These are phyloP conservation scores for Fraxinus sp. DNA, from an alignment of 305 asterid genomes.

Conservation along the genomic window DNA sequence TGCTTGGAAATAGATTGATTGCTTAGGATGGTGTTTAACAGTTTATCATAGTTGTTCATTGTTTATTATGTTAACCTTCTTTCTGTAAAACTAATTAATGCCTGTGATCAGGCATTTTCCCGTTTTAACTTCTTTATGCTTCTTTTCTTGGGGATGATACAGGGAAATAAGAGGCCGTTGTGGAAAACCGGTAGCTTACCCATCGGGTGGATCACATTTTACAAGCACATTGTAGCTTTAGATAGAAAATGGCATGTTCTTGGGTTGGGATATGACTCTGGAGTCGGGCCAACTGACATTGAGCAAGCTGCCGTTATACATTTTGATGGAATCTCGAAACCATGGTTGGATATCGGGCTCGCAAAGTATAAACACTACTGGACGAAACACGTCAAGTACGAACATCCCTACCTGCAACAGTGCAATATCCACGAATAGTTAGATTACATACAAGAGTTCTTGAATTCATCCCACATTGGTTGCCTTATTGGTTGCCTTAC, in stretches of 20 bases:
- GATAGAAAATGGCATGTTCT: slow-evolving; percentile 72
- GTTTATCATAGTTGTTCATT: not conserved
- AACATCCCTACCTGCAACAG: slow-evolving; percentile 69
- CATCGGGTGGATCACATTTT: slow-evolving; percentile 82
- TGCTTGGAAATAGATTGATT: not conserved
- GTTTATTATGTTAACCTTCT: not conserved
- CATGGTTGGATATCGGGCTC: slow-evolving; percentile 85
- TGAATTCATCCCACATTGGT: slow-evolving; percentile 8
- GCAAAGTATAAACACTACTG: slow-evolving; percentile 64
- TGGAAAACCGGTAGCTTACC: slow-evolving; percentile 81
- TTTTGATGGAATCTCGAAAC: slow-evolving; percentile 77
- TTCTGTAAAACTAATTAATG: not conserved
- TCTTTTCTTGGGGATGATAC: slow-evolving; percentile 19
- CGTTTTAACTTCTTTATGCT: not conserved
- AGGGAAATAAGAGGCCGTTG: slow-evolving; percentile 58
- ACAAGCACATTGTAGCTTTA: slow-evolving; percentile 50
- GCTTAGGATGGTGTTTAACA: not conserved
- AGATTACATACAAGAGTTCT: slow-evolving; percentile 8
- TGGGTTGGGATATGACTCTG: slow-evolving; percentile 73
- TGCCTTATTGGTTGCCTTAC: not conserved
- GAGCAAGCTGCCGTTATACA: slow-evolving; percentile 73
- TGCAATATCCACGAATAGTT: slow-evolving; percentile 74
- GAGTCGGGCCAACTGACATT: slow-evolving; percentile 48
- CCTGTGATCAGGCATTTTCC: not conserved
- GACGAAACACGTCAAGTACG: slow-evolving; percentile 61